phyloP scores from a whole-genome alignment of 148 eudicot genomes.

The Tetragonia tetragonoides region DNA sequence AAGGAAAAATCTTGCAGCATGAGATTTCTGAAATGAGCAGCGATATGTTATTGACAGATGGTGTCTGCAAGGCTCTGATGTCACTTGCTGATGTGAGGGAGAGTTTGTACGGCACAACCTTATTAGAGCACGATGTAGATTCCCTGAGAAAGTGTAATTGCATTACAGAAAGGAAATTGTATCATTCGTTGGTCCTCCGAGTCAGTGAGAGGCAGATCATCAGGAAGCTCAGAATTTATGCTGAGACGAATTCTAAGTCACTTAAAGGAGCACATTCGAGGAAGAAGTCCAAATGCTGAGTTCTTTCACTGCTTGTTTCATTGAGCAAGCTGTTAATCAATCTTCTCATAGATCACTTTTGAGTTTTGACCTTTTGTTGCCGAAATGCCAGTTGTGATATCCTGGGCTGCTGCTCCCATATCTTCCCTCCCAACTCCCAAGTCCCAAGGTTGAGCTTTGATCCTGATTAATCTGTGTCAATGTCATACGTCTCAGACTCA shows the following conservation, averaged over 20 bases:
- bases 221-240: conserved; percentile 53
- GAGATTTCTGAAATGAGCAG: conserved; percentile 37
- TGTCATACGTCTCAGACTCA: no score
- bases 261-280: conserved; percentile 4
- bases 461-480: no score
- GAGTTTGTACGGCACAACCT: conserved; percentile 49
- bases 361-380: no score
- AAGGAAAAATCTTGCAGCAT: conserved; percentile 20
- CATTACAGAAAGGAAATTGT: conserved; percentile 49
- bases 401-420: no score
- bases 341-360: background rate
- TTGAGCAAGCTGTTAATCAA: background rate
- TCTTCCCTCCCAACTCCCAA: no score
- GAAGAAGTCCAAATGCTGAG: conserved; percentile 27
- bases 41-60: conserved; percentile 45
- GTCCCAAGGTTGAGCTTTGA: no score
- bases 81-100: conserved; percentile 76
- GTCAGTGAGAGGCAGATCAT: conserved; percentile 75
- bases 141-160: conserved; percentile 40
- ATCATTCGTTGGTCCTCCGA: conserved; percentile 70
- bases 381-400: no score
- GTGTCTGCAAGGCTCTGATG: conserved; percentile 55
- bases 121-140: conserved; percentile 55
- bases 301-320: background rate
- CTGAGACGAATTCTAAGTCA: conserved; percentile 10